A percentile compares a stretch with the other conserved stretches of the same genome.
Conservation (phyloP, 129 eudicot genomes). For the Helianthus annuus region DNA sequence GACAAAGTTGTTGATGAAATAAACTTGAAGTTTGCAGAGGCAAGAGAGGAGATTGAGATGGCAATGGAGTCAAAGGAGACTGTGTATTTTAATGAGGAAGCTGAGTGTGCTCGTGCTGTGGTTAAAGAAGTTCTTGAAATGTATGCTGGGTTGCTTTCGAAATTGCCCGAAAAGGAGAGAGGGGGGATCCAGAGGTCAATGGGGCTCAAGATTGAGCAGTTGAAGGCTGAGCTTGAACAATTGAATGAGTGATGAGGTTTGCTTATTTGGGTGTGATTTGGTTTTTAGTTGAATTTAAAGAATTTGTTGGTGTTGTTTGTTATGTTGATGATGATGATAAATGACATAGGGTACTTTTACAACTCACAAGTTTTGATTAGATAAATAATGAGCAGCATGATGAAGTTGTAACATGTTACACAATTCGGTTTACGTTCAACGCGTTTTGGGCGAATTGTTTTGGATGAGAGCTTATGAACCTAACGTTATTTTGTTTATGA, state of each 20-base stretch:
- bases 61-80: slow-evolving; percentile 93
- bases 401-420: background rate
- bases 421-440: no score
- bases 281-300: background rate
- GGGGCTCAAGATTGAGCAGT: slow-evolving; percentile 96
- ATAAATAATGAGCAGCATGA: slow-evolving; percentile 22
- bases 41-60: slow-evolving; percentile 91
- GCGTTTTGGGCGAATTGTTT: no score
- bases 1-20: slow-evolving; percentile 79
- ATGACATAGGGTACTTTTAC: background rate
- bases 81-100: slow-evolving; percentile 90
- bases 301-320: background rate
- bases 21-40: slow-evolving; percentile 88
- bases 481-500: no score
- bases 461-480: no score
- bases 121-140: slow-evolving; percentile 67
- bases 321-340: background rate
- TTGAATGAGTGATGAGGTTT: slow-evolving; percentile 67
- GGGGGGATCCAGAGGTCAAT: slow-evolving; percentile 77
- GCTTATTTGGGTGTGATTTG: slow-evolving; percentile 15
- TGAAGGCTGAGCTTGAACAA: slow-evolving; percentile 93
- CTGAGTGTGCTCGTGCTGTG: slow-evolving; percentile 82
- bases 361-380: slow-evolving; percentile 8
- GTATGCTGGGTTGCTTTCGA: slow-evolving; percentile 67
- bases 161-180: slow-evolving; percentile 61